Conservation (phyloP, 1,284 basidiomycete genomes). For the Papiliotrema flavescens region DNA sequence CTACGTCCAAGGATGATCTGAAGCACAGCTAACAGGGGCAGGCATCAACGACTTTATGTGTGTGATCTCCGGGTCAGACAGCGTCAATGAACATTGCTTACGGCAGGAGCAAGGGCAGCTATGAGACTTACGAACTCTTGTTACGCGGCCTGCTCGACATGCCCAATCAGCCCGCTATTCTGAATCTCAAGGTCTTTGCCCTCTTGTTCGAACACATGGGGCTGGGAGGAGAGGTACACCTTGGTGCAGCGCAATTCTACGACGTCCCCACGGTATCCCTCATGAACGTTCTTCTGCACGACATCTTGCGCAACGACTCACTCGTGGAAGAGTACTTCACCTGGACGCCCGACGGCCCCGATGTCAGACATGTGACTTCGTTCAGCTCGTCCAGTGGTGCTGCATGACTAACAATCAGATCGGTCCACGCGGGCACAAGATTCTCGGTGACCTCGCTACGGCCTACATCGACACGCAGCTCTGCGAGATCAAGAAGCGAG, state of each 20-base stretch:
- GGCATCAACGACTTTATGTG: no score
- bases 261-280: slow-evolving; percentile 39
- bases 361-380: slow-evolving; percentile 33
- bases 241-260: slow-evolving; percentile 20
- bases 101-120: no score
- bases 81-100: no score
- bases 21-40: no score
- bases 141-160: slow-evolving; percentile 34
- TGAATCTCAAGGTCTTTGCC: slow-evolving; percentile 17
- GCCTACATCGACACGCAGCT: slow-evolving; percentile 41
- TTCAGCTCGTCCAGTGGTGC: no score
- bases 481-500: slow-evolving; percentile 37
- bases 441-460: slow-evolving; percentile 30
- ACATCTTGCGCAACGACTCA: slow-evolving; percentile 18
- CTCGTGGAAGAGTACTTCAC: slow-evolving; percentile 26
- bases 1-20: not conserved
- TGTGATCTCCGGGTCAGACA: no score
- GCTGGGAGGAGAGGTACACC: no score
- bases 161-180: slow-evolving; percentile 33
- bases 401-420: slow-evolving; percentile 2
- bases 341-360: slow-evolving; percentile 19
- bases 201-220: no score
- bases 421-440: slow-evolving; percentile 21
- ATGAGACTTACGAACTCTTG: slow-evolving; percentile 31
- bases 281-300: slow-evolving; percentile 30